A percentile compares a stretch with the other conserved stretches of the same genome.
Conservation (phyloP, 768 basidiomycete genomes). For the Heimioporus sp. region DNA sequence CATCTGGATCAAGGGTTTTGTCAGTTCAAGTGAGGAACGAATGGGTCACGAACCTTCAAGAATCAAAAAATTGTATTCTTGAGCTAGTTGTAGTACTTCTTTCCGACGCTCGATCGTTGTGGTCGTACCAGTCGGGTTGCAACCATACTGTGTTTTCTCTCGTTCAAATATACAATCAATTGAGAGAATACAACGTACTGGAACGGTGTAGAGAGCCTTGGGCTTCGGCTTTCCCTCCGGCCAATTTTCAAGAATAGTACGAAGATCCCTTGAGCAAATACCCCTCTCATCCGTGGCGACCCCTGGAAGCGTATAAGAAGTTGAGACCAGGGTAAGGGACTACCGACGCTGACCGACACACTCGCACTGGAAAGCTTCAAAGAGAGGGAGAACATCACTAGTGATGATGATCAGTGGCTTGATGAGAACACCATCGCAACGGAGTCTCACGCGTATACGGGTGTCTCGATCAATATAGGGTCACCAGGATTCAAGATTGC, state of each 20-base stretch:
- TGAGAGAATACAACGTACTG: conserved; percentile 40
- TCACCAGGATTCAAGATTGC: conserved; percentile 79
- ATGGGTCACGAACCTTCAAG: conserved; percentile 61
- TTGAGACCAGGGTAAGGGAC: not conserved
- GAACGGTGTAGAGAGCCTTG: conserved; percentile 79
- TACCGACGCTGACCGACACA: conserved; percentile 48
- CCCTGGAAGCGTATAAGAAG: conserved; percentile 45
- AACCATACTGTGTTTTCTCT: conserved; percentile 58
- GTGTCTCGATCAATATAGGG: conserved; percentile 76
- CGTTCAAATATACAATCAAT: conserved; percentile 2
- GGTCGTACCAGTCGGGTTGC: conserved; percentile 85
- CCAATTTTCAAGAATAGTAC: conserved; percentile 71
- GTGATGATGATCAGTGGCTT: conserved; percentile 6
- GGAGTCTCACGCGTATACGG: conserved; percentile 64
- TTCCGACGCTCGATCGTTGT: conserved; percentile 65
- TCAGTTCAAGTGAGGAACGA: not conserved
- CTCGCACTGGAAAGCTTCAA: conserved; percentile 54
- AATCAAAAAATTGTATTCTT: conserved; percentile 75
- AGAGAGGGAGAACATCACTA: conserved; percentile 68
- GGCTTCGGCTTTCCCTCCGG: conserved; percentile 68
- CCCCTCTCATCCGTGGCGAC: conserved; percentile 76
- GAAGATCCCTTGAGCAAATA: conserved; percentile 57
- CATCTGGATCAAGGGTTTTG: conserved; percentile 45
- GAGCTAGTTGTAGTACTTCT: conserved; percentile 69
- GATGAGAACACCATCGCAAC: conserved; percentile 11